Conservation (phyloP, 257 asterid species). For the Nemophila menziesii region DNA sequence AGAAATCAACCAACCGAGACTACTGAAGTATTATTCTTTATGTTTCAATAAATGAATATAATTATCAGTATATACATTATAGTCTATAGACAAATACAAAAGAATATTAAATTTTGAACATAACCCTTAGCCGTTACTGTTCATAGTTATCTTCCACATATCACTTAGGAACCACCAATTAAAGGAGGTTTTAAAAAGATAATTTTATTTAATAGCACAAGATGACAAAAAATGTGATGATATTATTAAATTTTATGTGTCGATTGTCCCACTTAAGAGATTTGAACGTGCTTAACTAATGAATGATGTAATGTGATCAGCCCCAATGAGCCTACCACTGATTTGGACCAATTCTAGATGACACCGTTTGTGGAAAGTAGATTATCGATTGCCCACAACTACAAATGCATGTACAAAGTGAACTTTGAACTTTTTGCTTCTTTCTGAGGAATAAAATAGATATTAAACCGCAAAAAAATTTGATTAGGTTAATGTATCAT, state of each 20-base stretch:
- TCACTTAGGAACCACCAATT: slow-evolving; percentile 16
- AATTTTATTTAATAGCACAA: slow-evolving; percentile 21
- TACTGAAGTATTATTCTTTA: too few species aligned
- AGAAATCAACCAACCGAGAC: too few species aligned
- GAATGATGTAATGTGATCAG: slow-evolving; percentile 5
- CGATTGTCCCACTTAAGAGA: slow-evolving; percentile 19
- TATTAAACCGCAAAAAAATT: background rate
- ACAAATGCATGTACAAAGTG: background rate
- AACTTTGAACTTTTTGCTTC: too few species aligned
- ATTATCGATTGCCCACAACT: slow-evolving; percentile 15
- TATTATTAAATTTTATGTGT: slow-evolving; percentile 6
- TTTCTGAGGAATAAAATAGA: background rate
- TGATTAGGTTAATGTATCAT: slow-evolving; percentile 18
- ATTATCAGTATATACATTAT: too few species aligned
- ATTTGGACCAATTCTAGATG: slow-evolving; percentile 8
- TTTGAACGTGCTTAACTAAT: slow-evolving; percentile 11
- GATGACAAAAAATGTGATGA: slow-evolving; percentile 4
- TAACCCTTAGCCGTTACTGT: too few species aligned
- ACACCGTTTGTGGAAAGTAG: slow-evolving; percentile 20
- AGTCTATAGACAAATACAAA: too few species aligned
- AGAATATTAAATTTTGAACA: too few species aligned
- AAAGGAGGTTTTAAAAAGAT: slow-evolving; percentile 28
- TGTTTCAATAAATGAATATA: slow-evolving; percentile 22
- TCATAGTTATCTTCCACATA: too few species aligned
- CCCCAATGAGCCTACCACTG: slow-evolving; percentile 22